Base-by-base conservation (phyloP, 805 yeast genomes). In the Schizosaccharomyces cryophilus region DNA sequence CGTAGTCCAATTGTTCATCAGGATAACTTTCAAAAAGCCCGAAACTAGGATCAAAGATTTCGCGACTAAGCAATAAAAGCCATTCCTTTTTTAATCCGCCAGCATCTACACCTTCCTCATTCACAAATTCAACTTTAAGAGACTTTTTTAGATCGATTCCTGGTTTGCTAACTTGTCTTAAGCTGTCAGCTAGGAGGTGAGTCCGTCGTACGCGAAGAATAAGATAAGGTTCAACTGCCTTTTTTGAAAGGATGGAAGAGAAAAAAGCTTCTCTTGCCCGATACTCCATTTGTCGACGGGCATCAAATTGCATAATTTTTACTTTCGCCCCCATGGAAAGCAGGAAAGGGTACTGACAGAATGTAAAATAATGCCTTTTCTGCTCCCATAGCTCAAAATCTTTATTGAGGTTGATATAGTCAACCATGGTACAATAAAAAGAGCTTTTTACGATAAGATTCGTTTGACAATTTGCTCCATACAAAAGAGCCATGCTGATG, bases 51-150 rank as follows among this genome's bases (percentile, higher is more conserved):
- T 78, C 78, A 68, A 89, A 85, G 1, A 90, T 69, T 30, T 83
- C 83, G 62, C 78, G 79, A 1, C 85, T 81, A 48, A 93, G 73
- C 48, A 89, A 71, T 59, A 81, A 74, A 70, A 93, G 89, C 98
- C 98, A 90, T 67, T 90, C 98, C 67, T 88, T 89, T 66, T 84
- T 80, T 62, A 90, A 75, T 0, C 98, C 98, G 1, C 98, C 97
- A 0, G 88, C 96, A 73, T 90, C 98, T 26, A 90, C 79, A 0
- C 97, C 98, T 0, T 89, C 94, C 68, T 90, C 98, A 63, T 82
- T 82, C 3, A 83, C 73, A 69, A 93, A 90, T 66, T 85, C 89
- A 7, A 93, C 83, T 64, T 80, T 77, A 38, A 90, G 71, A 1
- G 87, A 78, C 67, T 89, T 88, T 66, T 84, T 81, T 62, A 88